phyloP scores from a whole-genome alignment of 2,329 filamentous ascomycete species.

The Lasiodiplodia citricola region DNA sequence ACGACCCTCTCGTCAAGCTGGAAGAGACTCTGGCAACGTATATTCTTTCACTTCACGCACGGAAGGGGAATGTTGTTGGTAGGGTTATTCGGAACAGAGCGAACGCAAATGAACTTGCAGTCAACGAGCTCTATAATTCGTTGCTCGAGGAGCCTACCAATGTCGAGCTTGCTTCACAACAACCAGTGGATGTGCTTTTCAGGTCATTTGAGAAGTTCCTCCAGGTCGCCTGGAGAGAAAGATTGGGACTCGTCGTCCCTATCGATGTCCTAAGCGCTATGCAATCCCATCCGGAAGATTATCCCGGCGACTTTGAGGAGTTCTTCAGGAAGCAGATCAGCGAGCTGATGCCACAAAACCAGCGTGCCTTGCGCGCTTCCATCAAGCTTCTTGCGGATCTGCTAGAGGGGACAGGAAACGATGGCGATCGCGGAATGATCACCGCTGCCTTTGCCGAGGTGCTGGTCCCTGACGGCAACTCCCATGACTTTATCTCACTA shows the following conservation, averaged over 20 bases:
- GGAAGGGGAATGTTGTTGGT: constrained; percentile 86
- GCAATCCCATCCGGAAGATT: constrained; percentile 65
- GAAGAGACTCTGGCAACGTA: constrained; percentile 88
- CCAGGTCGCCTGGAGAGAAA: constrained; percentile 83
- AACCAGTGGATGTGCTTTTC: constrained; percentile 83
- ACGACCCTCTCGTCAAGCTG: constrained; percentile 64
- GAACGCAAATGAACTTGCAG: constrained; percentile 74
- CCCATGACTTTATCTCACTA: constrained; percentile 84
- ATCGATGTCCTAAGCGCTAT: constrained; percentile 72
- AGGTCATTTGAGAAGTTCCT: constrained; percentile 94
- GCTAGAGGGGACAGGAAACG: constrained; percentile 87
- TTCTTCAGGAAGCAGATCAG: constrained; percentile 60
- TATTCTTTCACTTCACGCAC: constrained; percentile 78
- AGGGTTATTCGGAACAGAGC: constrained; percentile 73
- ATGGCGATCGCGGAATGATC: constrained; percentile 85
- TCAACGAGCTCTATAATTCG: constrained; percentile 90
- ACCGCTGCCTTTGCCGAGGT: constrained; percentile 90
- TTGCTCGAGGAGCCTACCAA: constrained; percentile 84
- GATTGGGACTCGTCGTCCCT: constrained; percentile 84
- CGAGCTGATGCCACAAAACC: constrained; percentile 63
- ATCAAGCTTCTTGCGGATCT: constrained; percentile 87
- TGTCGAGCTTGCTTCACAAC: constrained; percentile 74
- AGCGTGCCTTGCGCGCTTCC: constrained; percentile 79
- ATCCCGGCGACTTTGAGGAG: constrained; percentile 72
- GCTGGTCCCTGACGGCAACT: constrained; percentile 75